Conservation (phyloP, 495 filamentous ascomycete species). For the Penicillium manginii region DNA sequence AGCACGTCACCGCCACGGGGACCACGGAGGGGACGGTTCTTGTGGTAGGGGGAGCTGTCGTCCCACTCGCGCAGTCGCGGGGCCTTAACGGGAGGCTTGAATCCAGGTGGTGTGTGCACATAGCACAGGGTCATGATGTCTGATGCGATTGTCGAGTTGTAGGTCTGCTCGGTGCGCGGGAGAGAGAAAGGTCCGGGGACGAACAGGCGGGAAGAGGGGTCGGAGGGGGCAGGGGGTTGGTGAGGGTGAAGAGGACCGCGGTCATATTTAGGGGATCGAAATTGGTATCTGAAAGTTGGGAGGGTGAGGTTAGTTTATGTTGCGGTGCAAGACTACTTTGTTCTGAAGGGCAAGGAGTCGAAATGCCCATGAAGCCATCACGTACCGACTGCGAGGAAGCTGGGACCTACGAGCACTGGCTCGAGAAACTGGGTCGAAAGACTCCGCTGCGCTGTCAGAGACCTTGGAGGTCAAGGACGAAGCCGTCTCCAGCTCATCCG, state of each 20-base stretch:
- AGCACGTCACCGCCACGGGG: slow-evolving; percentile 75
- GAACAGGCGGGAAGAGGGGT: slow-evolving; percentile 85
- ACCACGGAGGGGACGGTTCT: slow-evolving; percentile 80
- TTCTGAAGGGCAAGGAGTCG: slow-evolving; percentile 10
- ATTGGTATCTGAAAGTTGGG: slow-evolving; percentile 72
- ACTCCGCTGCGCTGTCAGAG: slow-evolving; percentile 33
- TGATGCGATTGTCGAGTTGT: slow-evolving; percentile 79
- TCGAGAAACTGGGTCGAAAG: slow-evolving; percentile 62
- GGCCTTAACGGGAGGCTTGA: slow-evolving; percentile 59
- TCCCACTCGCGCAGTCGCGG: slow-evolving; percentile 87
- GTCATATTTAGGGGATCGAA: slow-evolving; percentile 88
- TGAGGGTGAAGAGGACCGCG: slow-evolving; percentile 92
- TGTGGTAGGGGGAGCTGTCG: slow-evolving; percentile 88
- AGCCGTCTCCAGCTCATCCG: slow-evolving; percentile 43
- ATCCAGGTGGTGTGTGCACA: slow-evolving; percentile 77
- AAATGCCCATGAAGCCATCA: neutral
- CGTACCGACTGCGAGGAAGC: slow-evolving; percentile 71
- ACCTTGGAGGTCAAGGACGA: slow-evolving; percentile 36
- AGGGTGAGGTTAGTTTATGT: neutral
- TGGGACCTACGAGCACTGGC: slow-evolving; percentile 55
- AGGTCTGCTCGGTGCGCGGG: slow-evolving; percentile 88
- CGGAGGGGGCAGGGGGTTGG: slow-evolving; percentile 80
- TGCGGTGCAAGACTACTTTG: slow-evolving; percentile 2
- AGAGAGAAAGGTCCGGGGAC: slow-evolving; percentile 91
- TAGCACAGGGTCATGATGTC: slow-evolving; percentile 91